A percentile compares a stretch with the other conserved stretches of the same genome.
Conservation (phyloP, 257 asterid species). For the Haberlea rhodopensis region DNA sequence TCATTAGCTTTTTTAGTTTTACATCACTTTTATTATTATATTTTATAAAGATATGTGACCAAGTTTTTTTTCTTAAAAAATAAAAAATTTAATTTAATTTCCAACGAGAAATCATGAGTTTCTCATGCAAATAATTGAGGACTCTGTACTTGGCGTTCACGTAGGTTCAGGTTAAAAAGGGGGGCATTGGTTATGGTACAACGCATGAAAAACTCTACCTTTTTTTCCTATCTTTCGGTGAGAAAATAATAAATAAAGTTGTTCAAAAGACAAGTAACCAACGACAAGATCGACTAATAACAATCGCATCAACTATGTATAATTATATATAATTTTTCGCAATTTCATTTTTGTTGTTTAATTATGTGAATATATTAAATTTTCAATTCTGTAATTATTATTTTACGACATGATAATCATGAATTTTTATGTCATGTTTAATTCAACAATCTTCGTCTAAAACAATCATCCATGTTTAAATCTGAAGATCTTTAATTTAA, state of each 20-base stretch:
- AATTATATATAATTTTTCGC: too few relatives aligned
- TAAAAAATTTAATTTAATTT: not conserved
- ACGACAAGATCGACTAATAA: not conserved
- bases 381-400: too few relatives aligned
- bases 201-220: constrained; percentile 21
- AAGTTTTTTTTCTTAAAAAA: not conserved
- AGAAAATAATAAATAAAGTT: not conserved
- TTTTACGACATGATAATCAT: too few relatives aligned
- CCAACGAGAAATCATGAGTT: constrained; percentile 9
- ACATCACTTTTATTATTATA: not conserved
- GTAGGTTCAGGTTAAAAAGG: constrained; percentile 9
- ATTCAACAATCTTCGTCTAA: too few relatives aligned
- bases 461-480: too few relatives aligned
- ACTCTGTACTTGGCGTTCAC: constrained; percentile 27
- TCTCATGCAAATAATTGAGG: constrained; percentile 26
- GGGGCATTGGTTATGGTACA: constrained; percentile 17
- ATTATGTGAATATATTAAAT: too few relatives aligned
- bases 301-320: not conserved
- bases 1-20: not conserved
- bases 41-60: not conserved
- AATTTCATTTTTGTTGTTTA: too few relatives aligned
- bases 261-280: not conserved
- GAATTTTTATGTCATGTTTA: too few relatives aligned
- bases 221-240: not conserved
- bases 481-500: too few relatives aligned